These are phyloP conservation scores for Inonotus hispidus DNA, from an alignment of 1,284 basidiomycete species.

Conservation along the genomic window DNA sequence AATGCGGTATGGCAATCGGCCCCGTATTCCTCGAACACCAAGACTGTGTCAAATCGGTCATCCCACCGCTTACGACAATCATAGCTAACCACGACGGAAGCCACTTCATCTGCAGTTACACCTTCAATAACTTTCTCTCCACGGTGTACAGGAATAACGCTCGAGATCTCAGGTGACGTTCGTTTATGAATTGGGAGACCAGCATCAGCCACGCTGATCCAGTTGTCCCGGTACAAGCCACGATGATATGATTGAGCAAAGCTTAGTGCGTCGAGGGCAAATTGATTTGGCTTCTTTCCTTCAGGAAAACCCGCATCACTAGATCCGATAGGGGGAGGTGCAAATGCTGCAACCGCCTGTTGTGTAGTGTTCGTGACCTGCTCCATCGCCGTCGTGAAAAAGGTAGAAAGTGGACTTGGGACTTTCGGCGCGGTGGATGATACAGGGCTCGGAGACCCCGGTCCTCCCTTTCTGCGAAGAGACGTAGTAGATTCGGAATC, in stretches of 20 bases:
- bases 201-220: conserved; percentile 80
- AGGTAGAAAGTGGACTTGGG: conserved; percentile 64
- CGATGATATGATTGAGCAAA: conserved; percentile 75
- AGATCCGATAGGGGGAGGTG: conserved; percentile 44
- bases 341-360: conserved; percentile 65
- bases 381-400: conserved; percentile 72
- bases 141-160: conserved; percentile 79
- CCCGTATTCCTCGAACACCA: conserved; percentile 77
- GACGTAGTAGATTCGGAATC: conserved; percentile 22
- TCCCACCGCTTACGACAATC: conserved; percentile 82
- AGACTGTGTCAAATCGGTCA: conserved; percentile 68
- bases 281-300: conserved; percentile 62
- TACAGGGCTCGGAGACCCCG: conserved; percentile 12
- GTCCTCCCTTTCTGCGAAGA: conserved; percentile 12
- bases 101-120: conserved; percentile 89
- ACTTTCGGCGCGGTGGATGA: conserved; percentile 51
- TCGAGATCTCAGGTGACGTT: conserved; percentile 72
- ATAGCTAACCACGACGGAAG: conserved; percentile 64
- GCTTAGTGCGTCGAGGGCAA: conserved; percentile 72
- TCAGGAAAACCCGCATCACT: conserved; percentile 42
- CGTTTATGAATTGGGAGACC: conserved; percentile 78
- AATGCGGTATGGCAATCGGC: conserved; percentile 70
- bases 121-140: conserved; percentile 94
- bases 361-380: conserved; percentile 67
- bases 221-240: conserved; percentile 61